phyloP scores from a whole-genome alignment of 2,329 filamentous ascomycete genomes.

The Zalaria obscura region DNA sequence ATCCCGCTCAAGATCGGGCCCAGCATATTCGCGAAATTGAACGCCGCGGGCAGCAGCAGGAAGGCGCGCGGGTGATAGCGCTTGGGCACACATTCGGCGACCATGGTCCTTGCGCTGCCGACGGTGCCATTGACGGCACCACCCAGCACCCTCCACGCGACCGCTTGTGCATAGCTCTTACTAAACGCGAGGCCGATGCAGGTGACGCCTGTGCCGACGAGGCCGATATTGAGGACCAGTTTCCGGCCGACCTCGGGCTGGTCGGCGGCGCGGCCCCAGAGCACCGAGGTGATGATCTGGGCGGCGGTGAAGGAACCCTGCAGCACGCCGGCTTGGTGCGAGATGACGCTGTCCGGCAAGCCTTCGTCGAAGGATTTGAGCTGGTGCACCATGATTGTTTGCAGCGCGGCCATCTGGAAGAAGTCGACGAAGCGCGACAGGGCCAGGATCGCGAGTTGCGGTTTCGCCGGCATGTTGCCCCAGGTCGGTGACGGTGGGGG shows the following conservation, averaged over 20 bases:
- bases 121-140: constrained; percentile 28
- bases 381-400: constrained; percentile 30
- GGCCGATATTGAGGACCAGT: constrained; percentile 23
- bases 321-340: constrained; percentile 26
- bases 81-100: constrained; percentile 24
- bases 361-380: constrained; percentile 25
- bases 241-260: constrained; percentile 30
- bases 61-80: constrained; percentile 26
- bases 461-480: constrained; percentile 25
- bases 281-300: constrained; percentile 26
- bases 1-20: constrained; percentile 44
- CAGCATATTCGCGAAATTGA: constrained; percentile 26
- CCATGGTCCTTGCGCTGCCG: constrained; percentile 26
- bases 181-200: constrained; percentile 26
- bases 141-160: constrained; percentile 24
- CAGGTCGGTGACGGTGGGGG: constrained; percentile 18
- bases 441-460: constrained; percentile 24
- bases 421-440: constrained; percentile 29
- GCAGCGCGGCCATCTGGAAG: constrained; percentile 28
- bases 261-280: constrained; percentile 27
- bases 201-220: constrained; percentile 23
- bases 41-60: constrained; percentile 23
- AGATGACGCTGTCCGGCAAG: constrained; percentile 32
- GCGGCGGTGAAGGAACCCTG: constrained; percentile 27
- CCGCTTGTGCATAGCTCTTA: constrained; percentile 24